Percentiles rank a stretch among this genome's conserved stretches.
Evolutionary conservation across 2,329 filamentous ascomycete species (phyloP).

Genomic region (Exophiala lecanii-corni): DNA sequence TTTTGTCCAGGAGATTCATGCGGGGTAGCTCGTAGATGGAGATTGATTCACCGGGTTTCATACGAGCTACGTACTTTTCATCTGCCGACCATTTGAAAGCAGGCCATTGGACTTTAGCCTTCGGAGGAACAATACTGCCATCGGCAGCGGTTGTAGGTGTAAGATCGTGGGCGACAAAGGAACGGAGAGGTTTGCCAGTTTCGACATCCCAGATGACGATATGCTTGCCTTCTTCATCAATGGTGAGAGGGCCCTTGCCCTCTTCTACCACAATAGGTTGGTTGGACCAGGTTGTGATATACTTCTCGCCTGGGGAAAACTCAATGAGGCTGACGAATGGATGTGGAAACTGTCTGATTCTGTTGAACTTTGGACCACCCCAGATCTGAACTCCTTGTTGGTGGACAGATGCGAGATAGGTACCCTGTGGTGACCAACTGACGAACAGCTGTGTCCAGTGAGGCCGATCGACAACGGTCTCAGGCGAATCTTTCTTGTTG

Average conservation of each 20-base stretch:
- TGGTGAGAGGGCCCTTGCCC: constrained; percentile 72
- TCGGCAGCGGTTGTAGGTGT: constrained; percentile 50
- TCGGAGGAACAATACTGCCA: constrained; percentile 62
- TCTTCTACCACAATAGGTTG: constrained; percentile 89
- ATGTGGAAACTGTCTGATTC: constrained; percentile 90
- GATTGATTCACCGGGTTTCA: constrained; percentile 83
- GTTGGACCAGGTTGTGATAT: constrained; percentile 94
- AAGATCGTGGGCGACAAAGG: constrained; percentile 85
- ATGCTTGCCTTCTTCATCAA: constrained; percentile 98
- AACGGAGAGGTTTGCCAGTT: constrained; percentile 82
- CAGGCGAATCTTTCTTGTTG: constrained; percentile 86
- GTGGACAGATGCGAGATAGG: constrained; percentile 91
- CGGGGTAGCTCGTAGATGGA: constrained; percentile 84
- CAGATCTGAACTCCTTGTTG: constrained; percentile 95
- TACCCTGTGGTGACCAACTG: constrained; percentile 94
- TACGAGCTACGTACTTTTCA: constrained; percentile 91
- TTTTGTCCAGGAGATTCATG: constrained; percentile 88
- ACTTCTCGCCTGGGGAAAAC: constrained; percentile 90
- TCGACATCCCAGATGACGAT: constrained; percentile 98
- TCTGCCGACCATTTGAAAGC: constrained; percentile 99
- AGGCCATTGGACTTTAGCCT: constrained; percentile 96
- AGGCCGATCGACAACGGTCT: constrained; percentile 82
- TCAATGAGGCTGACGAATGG: constrained; percentile 93
- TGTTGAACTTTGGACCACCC: constrained; percentile 84
- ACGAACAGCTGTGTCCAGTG: constrained; percentile 99